Base-by-base conservation (phyloP, 306 rosid species). In the Aeschynomene evenia region DNA sequence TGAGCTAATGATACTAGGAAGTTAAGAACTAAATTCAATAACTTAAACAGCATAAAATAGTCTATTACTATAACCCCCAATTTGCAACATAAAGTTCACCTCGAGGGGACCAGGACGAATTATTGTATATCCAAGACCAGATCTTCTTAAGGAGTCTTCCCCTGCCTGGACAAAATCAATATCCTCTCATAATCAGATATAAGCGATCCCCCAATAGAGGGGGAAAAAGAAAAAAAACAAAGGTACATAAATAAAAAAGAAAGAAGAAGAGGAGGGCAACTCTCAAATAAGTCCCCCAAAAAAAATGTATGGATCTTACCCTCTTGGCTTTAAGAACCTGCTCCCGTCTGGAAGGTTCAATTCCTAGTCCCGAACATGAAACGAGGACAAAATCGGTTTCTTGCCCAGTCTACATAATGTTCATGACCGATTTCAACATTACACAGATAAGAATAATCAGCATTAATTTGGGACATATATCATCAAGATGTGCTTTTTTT, bases 111-210 rank as follows among this genome's bases (percentile, higher is more conserved):
- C 98, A 5, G 98, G 98, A 67, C 97, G 97, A 81, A 94, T 65
- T 59, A 94, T 87, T 34, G 98, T 94, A 81, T 94, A 94, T 39
- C 98, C 97, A 18, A 94, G 95, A 73, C 98, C 98, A 46, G 97
- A 94, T 88, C 80, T 90, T 84, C 97, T 87, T 80, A 94, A 80
- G 46, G 86, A 84, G 58, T 94, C 98, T 81, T 94, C 98, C 78
- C 98, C 98, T 16, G 97, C 97, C 98, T 94, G 73, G 39, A 42
- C 65, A 65, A 56, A 65, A 68, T 66, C 14, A 54, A 70, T 43
- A 77, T 43, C 66, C 26, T 40, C 68, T 39, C 71, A 67, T 79
- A 64, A 50, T 71, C 46, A 80, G 14, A 15, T 29, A 60, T 10
- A 61, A 20, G 21, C 20, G 21, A 20, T 0, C 24, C 4, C 11